phyloP scores from a whole-genome alignment of 1,139 yeast genomes.

The Lodderomyces pseudojiufengensis region DNA sequence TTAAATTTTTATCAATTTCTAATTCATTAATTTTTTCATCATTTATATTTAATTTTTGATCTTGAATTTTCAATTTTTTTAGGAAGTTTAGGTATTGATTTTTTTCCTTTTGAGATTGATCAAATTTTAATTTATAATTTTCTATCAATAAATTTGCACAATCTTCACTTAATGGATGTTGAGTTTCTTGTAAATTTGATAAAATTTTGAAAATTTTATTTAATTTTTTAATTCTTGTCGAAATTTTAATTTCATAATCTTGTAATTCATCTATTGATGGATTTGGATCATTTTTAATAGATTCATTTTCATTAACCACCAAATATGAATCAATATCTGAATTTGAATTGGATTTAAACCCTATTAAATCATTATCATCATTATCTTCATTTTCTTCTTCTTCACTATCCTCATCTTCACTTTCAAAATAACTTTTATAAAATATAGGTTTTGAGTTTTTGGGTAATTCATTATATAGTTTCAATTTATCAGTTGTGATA shows the following conservation, averaged over 20 bases:
- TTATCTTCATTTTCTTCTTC: constrained; percentile 16
- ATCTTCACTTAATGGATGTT: constrained; percentile 83
- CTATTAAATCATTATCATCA: constrained; percentile 13
- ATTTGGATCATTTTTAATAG: not conserved
- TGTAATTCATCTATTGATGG: constrained; percentile 8
- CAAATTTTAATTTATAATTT: constrained; percentile 68
- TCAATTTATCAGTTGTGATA: constrained; percentile 32
- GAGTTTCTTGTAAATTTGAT: constrained; percentile 67
- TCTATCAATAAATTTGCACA: constrained; percentile 69
- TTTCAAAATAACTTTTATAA: constrained; percentile 16
- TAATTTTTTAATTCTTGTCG: constrained; percentile 51
- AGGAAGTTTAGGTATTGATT: constrained; percentile 74
- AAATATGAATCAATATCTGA: constrained; percentile 31
- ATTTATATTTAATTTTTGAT: constrained; percentile 13
- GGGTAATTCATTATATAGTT: constrained; percentile 21
- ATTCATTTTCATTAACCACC: constrained; percentile 22
- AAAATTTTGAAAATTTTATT: constrained; percentile 58
- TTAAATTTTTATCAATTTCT: constrained; percentile 32
- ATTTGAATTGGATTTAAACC: constrained; percentile 8
- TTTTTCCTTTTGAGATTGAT: constrained; percentile 71
- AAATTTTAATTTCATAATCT: constrained; percentile 18
- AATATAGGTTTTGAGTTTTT: constrained; percentile 18
- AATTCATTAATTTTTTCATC: constrained; percentile 6
- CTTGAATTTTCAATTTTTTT: constrained; percentile 59
- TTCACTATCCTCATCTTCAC: constrained; percentile 19